phyloP scores from a whole-genome alignment of 192 early-diverging fungal species.

The Diversispora epigaea region DNA sequence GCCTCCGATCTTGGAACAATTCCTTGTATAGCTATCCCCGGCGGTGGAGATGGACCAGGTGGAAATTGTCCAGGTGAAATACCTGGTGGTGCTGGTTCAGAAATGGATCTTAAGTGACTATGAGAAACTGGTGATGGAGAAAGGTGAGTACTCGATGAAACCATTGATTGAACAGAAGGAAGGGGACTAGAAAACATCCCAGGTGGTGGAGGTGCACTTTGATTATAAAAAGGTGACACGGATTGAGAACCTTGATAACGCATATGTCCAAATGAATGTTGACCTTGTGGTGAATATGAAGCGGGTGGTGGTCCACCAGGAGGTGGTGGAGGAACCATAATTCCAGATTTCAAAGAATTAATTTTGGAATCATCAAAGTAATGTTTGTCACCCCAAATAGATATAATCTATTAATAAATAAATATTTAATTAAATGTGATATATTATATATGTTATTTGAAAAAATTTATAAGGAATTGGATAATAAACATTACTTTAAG shows the following conservation, averaged over 20 bases:
- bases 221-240: slow-evolving; percentile 24
- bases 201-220: slow-evolving; percentile 1
- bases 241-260: slow-evolving; percentile 12
- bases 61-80: slow-evolving; percentile 11
- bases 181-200: slow-evolving; percentile 2
- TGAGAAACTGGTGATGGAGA: slow-evolving; percentile 7
- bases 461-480: background rate
- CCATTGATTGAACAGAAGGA: slow-evolving; percentile 1
- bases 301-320: background rate
- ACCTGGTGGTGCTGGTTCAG: slow-evolving; percentile 27
- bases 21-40: slow-evolving; percentile 27
- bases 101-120: slow-evolving; percentile 8
- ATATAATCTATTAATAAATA: slow-evolving; percentile 22
- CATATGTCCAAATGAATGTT: slow-evolving; percentile 6
- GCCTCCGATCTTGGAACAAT: slow-evolving; percentile 1
- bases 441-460: background rate
- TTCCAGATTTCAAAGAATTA: slow-evolving; percentile 8
- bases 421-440: background rate
- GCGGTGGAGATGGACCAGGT: slow-evolving; percentile 6
- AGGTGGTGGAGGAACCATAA: slow-evolving; percentile 23
- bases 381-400: slow-evolving; percentile 32
- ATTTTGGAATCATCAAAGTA: slow-evolving; percentile 33
- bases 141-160: slow-evolving; percentile 2
- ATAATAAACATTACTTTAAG: slow-evolving; percentile 43
- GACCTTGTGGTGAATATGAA: slow-evolving; percentile 1